Percentiles rank a stretch among this genome's conserved stretches.
phyloP scores from a whole-genome alignment of 495 filamentous ascomycete species.

The Copromyces sp. region DNA sequence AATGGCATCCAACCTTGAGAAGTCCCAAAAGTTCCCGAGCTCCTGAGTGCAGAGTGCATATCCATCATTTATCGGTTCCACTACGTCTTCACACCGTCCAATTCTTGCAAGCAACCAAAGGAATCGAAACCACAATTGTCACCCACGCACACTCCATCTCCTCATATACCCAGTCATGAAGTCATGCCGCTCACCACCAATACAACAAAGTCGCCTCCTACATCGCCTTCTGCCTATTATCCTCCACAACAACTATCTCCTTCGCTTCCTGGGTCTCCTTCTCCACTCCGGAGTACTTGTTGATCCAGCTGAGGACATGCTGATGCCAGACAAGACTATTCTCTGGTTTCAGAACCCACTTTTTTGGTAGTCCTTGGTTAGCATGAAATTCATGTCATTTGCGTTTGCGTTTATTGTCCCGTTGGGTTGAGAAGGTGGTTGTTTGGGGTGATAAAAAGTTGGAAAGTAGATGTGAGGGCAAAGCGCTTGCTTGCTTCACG shows the following conservation, averaged over 20 bases:
- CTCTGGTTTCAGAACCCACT: conserved; percentile 89
- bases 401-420: neutral
- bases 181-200: neutral
- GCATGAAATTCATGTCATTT: neutral
- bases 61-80: neutral
- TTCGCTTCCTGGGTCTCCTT: conserved; percentile 2
- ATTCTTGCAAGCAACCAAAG: neutral
- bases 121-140: neutral
- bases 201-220: neutral
- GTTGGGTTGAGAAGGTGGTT: neutral
- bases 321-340: conserved; percentile 85
- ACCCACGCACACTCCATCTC: neutral
- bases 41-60: neutral
- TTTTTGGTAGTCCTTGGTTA: conserved; percentile 5
- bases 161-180: neutral
- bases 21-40: neutral
- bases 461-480: neutral
- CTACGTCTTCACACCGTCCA: neutral
- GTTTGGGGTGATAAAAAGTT: neutral
- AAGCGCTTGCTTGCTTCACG: neutral
- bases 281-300: conserved; percentile 58
- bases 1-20: neutral
- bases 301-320: conserved; percentile 81
- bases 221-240: neutral
- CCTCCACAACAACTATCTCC: neutral